These are phyloP conservation scores for Fusarium oligoseptatum DNA, from an alignment of 2,329 filamentous ascomycete genomes.

Conservation along the genomic window DNA sequence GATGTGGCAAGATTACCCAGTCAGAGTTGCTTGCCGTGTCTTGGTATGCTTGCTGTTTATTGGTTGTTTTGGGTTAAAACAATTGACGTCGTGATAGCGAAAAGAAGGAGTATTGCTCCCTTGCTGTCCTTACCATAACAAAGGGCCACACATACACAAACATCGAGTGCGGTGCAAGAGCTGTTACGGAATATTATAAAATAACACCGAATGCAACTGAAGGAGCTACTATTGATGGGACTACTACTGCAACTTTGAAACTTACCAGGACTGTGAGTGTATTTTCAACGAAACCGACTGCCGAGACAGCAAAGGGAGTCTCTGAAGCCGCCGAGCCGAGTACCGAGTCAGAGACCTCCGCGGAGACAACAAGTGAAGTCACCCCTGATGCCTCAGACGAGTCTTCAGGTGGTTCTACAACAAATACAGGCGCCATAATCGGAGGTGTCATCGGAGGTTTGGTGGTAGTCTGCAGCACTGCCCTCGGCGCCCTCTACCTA, in stretches of 20 bases:
- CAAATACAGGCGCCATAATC: conserved; percentile 50
- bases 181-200: conserved; percentile 44
- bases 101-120: conserved; percentile 48
- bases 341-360: conserved; percentile 9
- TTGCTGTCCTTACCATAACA: conserved; percentile 49
- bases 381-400: not conserved
- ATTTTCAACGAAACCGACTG: not conserved
- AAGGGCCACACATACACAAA: conserved; percentile 53
- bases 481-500: conserved; percentile 23
- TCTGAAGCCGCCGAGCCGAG: not conserved
- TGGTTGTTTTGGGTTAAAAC: not conserved
- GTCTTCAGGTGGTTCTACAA: conserved; percentile 8
- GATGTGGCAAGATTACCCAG: conserved; percentile 47
- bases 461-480: conserved; percentile 50
- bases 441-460: conserved; percentile 53
- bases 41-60: conserved; percentile 46
- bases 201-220: conserved; percentile 28
- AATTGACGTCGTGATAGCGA: not conserved
- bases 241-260: not conserved
- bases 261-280: not conserved
- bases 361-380: conserved; percentile 2
- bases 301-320: not conserved
- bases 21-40: conserved; percentile 49
- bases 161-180: conserved; percentile 49
- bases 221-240: not conserved